phyloP scores from a whole-genome alignment of 1,139 yeast species.

The Hemisphaericaspora xylofermentans region DNA sequence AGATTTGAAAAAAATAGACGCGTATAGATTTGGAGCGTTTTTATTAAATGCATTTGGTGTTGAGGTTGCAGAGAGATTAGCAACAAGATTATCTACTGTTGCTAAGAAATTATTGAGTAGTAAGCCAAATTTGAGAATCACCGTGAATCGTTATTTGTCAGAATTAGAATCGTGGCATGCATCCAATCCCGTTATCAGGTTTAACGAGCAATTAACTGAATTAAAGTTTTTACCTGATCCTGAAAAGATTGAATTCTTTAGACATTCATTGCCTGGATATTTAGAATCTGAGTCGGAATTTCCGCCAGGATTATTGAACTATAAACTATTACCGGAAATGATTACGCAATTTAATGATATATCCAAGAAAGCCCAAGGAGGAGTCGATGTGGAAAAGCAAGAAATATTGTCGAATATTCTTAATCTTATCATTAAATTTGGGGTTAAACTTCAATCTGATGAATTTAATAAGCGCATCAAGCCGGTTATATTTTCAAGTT shows the following conservation, averaged over 20 bases:
- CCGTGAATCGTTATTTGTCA: conserved; percentile 50
- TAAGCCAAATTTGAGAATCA: conserved; percentile 38
- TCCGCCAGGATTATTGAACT: conserved; percentile 63
- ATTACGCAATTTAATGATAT: conserved; percentile 34
- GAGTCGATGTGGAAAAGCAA: conserved; percentile 32
- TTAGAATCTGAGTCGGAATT: conserved; percentile 26
- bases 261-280: conserved; percentile 36
- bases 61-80: conserved; percentile 13
- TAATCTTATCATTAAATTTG: conserved; percentile 46
- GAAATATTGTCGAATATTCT: conserved; percentile 44
- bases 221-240: conserved; percentile 48
- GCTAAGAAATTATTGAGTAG: conserved; percentile 9
- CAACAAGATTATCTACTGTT: conserved; percentile 8
- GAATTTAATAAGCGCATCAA: conserved; percentile 50
- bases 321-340: conserved; percentile 68
- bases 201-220: conserved; percentile 52
- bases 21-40: conserved; percentile 62
- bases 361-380: conserved; percentile 21
- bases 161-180: conserved; percentile 43
- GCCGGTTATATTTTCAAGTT: conserved; percentile 65
- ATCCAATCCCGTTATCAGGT: conserved; percentile 43
- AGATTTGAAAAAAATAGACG: conserved; percentile 59
- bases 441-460: conserved; percentile 36
- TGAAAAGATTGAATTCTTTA: conserved; percentile 56
- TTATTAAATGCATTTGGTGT: conserved; percentile 46